Evolutionary conservation across 495 filamentous ascomycete genomes (phyloP).

Genomic region (Trypethelium eluteriae): DNA sequence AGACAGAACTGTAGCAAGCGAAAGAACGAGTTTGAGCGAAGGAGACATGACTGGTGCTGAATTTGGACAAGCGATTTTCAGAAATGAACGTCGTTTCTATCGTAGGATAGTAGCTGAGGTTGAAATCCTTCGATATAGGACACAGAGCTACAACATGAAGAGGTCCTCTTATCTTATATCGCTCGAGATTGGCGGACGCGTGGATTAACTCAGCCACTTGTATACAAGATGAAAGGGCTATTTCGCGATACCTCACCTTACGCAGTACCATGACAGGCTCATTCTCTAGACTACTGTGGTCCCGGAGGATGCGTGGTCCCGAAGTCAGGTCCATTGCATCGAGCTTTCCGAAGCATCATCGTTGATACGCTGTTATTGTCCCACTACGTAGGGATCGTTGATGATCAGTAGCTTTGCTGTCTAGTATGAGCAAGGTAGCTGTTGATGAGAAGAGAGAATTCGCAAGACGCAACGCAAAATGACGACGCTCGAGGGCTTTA

Average conservation of each 20-base stretch:
- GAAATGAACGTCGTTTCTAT: neutral
- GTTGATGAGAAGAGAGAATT: neutral
- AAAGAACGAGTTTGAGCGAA: neutral
- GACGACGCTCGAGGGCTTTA: neutral
- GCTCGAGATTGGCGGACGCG: neutral
- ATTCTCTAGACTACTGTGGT: neutral
- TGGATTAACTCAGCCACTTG: neutral
- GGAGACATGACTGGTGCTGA: neutral
- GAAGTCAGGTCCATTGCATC: too few relatives aligned
- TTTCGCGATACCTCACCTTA: neutral
- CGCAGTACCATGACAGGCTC: neutral
- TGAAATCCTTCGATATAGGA: neutral
- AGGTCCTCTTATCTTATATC: neutral
- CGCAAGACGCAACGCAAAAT: conserved; percentile 1
- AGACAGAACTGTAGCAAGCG: neutral
- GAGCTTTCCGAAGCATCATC: too few relatives aligned
- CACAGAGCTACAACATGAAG: neutral
- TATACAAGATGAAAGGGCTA: neutral
- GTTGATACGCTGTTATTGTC: too few relatives aligned
- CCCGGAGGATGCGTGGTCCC: neutral
- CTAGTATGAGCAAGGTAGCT: neutral
- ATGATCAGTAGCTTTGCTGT: neutral
- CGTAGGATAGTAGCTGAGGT: neutral
- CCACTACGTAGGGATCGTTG: neutral
- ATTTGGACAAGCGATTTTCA: neutral